Evolutionary conservation across 305 asterid genomes (phyloP).

Genomic region (Solanum hybrid): DNA sequence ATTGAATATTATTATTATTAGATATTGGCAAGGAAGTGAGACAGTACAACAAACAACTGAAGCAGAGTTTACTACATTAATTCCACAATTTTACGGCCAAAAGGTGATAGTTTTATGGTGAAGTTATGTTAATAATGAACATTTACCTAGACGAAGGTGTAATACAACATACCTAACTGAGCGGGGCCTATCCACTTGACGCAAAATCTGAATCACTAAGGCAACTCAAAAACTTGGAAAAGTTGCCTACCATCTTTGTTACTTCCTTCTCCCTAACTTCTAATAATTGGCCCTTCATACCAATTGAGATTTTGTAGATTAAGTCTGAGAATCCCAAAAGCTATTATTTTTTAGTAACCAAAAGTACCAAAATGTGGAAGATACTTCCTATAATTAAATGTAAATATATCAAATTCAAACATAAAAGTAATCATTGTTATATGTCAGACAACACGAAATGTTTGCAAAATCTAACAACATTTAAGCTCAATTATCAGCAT

Average conservation of each 20-base stretch:
- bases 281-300: not conserved
- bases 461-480: too few relatives aligned
- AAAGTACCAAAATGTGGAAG: not conserved
- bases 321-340: not conserved
- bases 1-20: too few relatives aligned
- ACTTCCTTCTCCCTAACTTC: not conserved
- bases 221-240: not conserved
- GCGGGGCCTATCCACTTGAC: not conserved
- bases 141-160: not conserved
- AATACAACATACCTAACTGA: not conserved
- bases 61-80: not conserved
- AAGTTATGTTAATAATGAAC: not conserved
- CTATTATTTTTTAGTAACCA: not conserved
- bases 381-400: not conserved
- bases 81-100: not conserved
- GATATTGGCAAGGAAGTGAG: not conserved
- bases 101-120: not conserved
- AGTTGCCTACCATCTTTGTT: not conserved
- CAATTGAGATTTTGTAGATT: not conserved
- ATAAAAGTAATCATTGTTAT: not conserved
- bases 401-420: not conserved
- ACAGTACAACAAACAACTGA: too few relatives aligned
- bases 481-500: not conserved
- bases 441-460: not conserved
- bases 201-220: not conserved